Evolutionary conservation across 768 basidiomycete species (phyloP).

Genomic region (Hirschioporus abietinus): DNA sequence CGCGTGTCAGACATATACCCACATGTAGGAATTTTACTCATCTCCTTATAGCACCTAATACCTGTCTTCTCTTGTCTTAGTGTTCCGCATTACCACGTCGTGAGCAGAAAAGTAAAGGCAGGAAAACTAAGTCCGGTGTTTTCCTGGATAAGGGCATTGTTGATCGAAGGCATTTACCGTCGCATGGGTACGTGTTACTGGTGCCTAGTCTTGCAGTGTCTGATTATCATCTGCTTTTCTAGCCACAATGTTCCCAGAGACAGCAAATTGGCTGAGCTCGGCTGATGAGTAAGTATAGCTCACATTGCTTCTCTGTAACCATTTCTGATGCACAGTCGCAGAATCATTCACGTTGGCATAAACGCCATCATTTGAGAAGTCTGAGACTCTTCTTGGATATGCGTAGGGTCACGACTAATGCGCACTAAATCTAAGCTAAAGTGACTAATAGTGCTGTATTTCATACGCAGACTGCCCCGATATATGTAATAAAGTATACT

Average conservation of each 20-base stretch:
- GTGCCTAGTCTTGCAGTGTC: background rate
- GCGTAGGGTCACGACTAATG: background rate
- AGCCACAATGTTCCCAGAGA: slow-evolving; percentile 61
- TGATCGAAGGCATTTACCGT: slow-evolving; percentile 62
- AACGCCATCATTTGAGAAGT: slow-evolving; percentile 40
- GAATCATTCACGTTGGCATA: slow-evolving; percentile 55
- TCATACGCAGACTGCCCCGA: no score
- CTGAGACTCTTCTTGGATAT: background rate
- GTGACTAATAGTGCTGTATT: no score
- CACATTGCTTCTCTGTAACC: background rate
- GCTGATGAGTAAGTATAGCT: slow-evolving; percentile 45
- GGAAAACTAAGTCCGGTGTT: slow-evolving; percentile 29
- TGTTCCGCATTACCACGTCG: slow-evolving; percentile 54
- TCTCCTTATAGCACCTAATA: background rate
- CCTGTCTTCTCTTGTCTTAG: slow-evolving; percentile 23
- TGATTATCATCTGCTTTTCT: slow-evolving; percentile 7
- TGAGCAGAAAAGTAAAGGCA: slow-evolving; percentile 32
- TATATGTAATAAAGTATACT: no score
- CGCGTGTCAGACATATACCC: slow-evolving; percentile 39
- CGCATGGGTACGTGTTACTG: slow-evolving; percentile 40
- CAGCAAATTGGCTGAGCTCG: slow-evolving; percentile 50
- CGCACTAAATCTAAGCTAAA: no score
- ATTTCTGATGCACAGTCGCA: slow-evolving; percentile 14
- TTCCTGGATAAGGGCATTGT: slow-evolving; percentile 40
- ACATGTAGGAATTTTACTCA: slow-evolving; percentile 41